phyloP scores from a whole-genome alignment of 495 filamentous ascomycete genomes.

The Aspergillus ellipticus region DNA sequence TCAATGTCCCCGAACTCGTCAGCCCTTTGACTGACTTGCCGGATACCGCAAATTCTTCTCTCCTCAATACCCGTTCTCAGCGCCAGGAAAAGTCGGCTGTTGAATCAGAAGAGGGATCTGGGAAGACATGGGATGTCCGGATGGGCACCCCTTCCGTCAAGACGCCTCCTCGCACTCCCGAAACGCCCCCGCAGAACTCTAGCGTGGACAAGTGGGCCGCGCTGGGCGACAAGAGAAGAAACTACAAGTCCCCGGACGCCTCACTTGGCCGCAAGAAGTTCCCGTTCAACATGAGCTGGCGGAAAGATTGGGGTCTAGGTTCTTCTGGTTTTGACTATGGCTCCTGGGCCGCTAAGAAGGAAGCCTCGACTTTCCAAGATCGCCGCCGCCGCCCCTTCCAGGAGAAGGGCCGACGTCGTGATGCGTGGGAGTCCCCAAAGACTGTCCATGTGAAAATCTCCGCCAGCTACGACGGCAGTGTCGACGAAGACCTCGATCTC shows the following conservation, averaged over 20 bases:
- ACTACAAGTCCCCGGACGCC: slow-evolving; percentile 49
- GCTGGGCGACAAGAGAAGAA: slow-evolving; percentile 75
- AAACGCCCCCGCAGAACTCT: slow-evolving; percentile 51
- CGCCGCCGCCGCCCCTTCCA: slow-evolving; percentile 38
- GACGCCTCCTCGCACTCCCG: slow-evolving; percentile 50
- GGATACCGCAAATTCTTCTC: slow-evolving; percentile 49
- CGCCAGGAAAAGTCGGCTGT: slow-evolving; percentile 10
- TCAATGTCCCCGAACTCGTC: slow-evolving; percentile 21
- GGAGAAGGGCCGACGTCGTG: slow-evolving; percentile 66
- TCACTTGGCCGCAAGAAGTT: slow-evolving; percentile 40
- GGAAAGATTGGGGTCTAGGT: slow-evolving; percentile 52
- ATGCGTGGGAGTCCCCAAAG: slow-evolving; percentile 33
- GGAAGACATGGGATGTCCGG: slow-evolving; percentile 50
- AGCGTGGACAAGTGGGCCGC: slow-evolving; percentile 82
- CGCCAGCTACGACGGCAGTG: slow-evolving; percentile 47
- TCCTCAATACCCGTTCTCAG: slow-evolving; percentile 41
- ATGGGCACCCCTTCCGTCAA: slow-evolving; percentile 63
- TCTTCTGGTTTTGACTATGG: slow-evolving; percentile 50
- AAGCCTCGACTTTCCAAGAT: slow-evolving; percentile 31
- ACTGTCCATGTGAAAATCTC: slow-evolving; percentile 22
- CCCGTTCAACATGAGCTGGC: slow-evolving; percentile 38
- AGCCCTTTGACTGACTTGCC: slow-evolving; percentile 22
- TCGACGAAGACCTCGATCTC: slow-evolving; percentile 78
- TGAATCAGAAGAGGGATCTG: slow-evolving; percentile 30
- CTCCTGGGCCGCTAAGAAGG: slow-evolving; percentile 46